phyloP scores from a whole-genome alignment of 2,329 filamentous ascomycete species.

The Tolypocladium endophyticum region DNA sequence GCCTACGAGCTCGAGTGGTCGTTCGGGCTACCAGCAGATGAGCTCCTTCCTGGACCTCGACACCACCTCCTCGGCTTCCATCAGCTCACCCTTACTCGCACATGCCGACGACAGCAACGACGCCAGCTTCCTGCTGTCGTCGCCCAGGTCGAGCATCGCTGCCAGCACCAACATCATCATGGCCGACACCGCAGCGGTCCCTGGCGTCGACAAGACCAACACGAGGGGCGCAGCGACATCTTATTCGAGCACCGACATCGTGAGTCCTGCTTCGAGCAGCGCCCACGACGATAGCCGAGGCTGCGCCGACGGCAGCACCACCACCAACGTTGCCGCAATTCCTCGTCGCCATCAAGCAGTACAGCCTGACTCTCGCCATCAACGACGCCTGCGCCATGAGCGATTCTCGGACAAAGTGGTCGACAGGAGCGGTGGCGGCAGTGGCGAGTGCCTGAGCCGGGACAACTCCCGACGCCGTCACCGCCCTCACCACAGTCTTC shows the following conservation, averaged over 20 bases:
- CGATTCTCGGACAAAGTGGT: neutral
- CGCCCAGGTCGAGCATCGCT: slow-evolving; percentile 1
- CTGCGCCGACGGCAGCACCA: no score
- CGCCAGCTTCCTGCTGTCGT: slow-evolving; percentile 5
- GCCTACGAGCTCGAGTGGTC: neutral
- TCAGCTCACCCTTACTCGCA: neutral
- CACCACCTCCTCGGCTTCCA: neutral
- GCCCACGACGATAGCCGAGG: neutral
- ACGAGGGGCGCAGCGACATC: neutral
- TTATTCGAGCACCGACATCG: neutral
- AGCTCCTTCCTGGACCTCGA: slow-evolving; percentile 7
- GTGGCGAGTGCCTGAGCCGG: slow-evolving; percentile 1
- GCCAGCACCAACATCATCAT: neutral
- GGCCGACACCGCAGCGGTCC: neutral
- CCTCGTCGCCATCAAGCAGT: neutral
- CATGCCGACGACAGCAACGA: neutral
- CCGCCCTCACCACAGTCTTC: slow-evolving; percentile 1
- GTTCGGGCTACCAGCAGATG: slow-evolving; percentile 2
- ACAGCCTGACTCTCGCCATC: neutral
- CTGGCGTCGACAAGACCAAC: neutral
- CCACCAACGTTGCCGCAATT: neutral
- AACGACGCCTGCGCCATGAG: neutral
- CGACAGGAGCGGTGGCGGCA: neutral
- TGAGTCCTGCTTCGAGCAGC: neutral
- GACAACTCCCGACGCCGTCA: slow-evolving; percentile 1